Evolutionary conservation across 140 eudicot genomes (phyloP).

Genomic region (Erigeron philadelphicus): DNA sequence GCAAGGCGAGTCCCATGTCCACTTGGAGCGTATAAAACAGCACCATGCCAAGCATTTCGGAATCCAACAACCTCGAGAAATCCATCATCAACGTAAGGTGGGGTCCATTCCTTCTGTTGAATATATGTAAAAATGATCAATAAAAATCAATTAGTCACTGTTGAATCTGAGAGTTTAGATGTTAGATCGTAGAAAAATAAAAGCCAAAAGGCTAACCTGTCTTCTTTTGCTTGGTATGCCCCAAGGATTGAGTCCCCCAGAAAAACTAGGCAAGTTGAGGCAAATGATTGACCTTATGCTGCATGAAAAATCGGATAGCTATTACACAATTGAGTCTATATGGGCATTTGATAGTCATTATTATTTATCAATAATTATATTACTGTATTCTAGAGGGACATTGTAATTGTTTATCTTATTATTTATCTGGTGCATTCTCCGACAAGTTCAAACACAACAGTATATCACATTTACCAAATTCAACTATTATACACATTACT

Average conservation of each 20-base stretch:
- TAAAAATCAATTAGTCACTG: background rate
- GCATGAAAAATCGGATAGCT: conserved; percentile 17
- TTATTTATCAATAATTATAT: too few relatives aligned
- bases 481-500: too few relatives aligned
- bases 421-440: too few relatives aligned
- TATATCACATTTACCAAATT: too few relatives aligned
- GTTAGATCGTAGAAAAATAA: background rate
- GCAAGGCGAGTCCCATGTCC: conserved; percentile 98
- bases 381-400: too few relatives aligned
- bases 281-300: conserved; percentile 82
- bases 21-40: conserved; percentile 64
- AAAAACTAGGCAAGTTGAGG: conserved; percentile 91
- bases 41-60: conserved; percentile 98
- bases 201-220: conserved; percentile 42
- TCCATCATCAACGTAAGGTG: conserved; percentile 82
- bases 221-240: conserved; percentile 68
- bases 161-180: conserved; percentile 8
- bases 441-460: too few relatives aligned
- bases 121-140: conserved; percentile 7
- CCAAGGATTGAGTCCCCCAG: conserved; percentile 95
- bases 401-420: too few relatives aligned
- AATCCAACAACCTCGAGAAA: conserved; percentile 85
- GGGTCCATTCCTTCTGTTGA: conserved; percentile 69
- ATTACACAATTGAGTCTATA: conserved; percentile 5
- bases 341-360: background rate